phyloP scores from a whole-genome alignment of 1,139 yeast genomes.

The Pichia sp. region DNA sequence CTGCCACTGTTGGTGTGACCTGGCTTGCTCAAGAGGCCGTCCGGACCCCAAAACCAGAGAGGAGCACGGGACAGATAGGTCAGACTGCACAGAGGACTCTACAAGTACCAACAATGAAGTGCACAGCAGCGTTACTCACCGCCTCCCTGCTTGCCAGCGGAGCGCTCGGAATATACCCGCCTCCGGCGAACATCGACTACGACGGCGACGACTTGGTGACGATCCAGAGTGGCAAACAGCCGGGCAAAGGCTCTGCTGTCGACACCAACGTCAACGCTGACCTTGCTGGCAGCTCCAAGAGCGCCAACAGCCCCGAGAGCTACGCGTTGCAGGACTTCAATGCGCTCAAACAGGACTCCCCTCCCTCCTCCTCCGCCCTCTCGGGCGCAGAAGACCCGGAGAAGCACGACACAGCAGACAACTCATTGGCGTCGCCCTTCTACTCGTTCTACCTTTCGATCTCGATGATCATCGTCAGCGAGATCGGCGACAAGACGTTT shows the following conservation, averaged over 20 bases:
- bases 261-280: neutral
- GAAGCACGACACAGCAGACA: neutral
- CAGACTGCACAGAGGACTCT: too few species aligned
- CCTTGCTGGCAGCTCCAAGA: too few species aligned
- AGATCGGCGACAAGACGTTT: constrained; percentile 95
- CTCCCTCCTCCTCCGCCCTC: neutral
- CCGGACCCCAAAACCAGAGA: neutral
- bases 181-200: constrained; percentile 19
- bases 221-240: constrained; percentile 22
- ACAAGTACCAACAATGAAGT: constrained; percentile 12
- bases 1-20: too few species aligned
- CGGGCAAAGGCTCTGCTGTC: neutral
- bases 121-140: neutral
- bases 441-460: constrained; percentile 29
- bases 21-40: too few species aligned
- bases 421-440: constrained; percentile 15
- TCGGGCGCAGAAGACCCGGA: neutral
- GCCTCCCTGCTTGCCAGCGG: constrained; percentile 3
- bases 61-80: too few species aligned
- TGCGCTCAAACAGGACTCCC: neutral
- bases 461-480: constrained; percentile 88
- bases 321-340: neutral
- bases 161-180: constrained; percentile 27
- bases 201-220: constrained; percentile 25
- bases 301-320: neutral